phyloP scores from a whole-genome alignment of 2,329 filamentous ascomycete genomes.

The Aspergillus ochraceus region DNA sequence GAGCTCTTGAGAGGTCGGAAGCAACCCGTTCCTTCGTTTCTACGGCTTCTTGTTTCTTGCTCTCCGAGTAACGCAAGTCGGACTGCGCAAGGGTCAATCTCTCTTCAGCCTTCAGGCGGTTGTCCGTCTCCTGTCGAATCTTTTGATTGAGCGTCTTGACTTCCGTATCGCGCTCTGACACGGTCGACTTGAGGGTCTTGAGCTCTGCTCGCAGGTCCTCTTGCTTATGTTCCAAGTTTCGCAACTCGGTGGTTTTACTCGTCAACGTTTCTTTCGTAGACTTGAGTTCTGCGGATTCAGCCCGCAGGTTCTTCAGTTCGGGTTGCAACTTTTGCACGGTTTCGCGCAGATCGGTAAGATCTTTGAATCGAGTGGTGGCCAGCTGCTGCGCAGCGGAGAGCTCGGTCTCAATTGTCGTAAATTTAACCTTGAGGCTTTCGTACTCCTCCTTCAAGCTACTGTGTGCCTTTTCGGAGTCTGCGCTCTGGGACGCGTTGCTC shows the following conservation, averaged over 20 bases:
- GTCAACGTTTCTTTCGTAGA: conserved; percentile 72
- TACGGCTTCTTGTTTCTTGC: conserved; percentile 74
- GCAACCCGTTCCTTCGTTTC: conserved; percentile 70
- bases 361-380: conserved; percentile 83
- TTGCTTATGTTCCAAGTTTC: conserved; percentile 76
- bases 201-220: conserved; percentile 78
- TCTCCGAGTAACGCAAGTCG: conserved; percentile 75
- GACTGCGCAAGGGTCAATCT: conserved; percentile 71
- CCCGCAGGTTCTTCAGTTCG: conserved; percentile 75
- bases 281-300: conserved; percentile 75
- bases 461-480: conserved; percentile 53
- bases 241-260: conserved; percentile 63
- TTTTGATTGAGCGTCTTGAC: conserved; percentile 77
- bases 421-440: conserved; percentile 70
- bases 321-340: conserved; percentile 81
- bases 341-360: conserved; percentile 76
- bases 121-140: conserved; percentile 70
- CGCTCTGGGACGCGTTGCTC: conserved; percentile 46
- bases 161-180: conserved; percentile 74
- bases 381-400: conserved; percentile 82
- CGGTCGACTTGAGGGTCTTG: conserved; percentile 65
- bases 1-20: conserved; percentile 68
- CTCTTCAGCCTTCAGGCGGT: conserved; percentile 74
- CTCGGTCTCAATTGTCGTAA: conserved; percentile 73
- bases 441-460: conserved; percentile 62